Conservation (phyloP, 1,139 yeast species). For the Lodderomyces beijingensis region DNA sequence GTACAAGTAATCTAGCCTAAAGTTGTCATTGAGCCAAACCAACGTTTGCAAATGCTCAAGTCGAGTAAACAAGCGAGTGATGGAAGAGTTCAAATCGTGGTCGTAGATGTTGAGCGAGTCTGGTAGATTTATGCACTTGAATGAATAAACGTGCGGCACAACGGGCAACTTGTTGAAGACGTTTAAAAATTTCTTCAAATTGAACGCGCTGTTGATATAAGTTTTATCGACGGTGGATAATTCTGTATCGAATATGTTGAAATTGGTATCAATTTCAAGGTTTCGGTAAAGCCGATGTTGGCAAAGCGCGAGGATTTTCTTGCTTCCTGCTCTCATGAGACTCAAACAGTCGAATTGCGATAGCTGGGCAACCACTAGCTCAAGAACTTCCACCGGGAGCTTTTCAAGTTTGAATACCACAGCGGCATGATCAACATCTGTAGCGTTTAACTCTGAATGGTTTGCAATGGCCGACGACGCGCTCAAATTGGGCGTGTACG, state of each 20-base stretch:
- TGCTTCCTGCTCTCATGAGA: conserved; percentile 27
- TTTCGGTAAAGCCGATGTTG: conserved; percentile 33
- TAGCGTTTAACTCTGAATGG: background rate
- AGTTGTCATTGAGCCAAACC: conserved; percentile 32
- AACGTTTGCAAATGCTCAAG: conserved; percentile 21
- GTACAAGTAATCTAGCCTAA: conserved; percentile 24
- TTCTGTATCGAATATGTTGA: conserved; percentile 31
- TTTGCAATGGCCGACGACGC: too few species aligned
- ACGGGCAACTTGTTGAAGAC: conserved; percentile 11
- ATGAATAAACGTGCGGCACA: conserved; percentile 14
- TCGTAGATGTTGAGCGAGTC: conserved; percentile 34
- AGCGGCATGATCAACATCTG: conserved; percentile 1
- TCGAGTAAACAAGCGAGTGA: conserved; percentile 19
- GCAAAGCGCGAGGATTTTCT: conserved; percentile 24
- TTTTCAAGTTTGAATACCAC: conserved; percentile 14
- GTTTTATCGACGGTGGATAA: conserved; percentile 20
- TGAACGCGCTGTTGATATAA: conserved; percentile 33
- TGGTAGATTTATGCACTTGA: conserved; percentile 29
- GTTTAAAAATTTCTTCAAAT: conserved; percentile 27
- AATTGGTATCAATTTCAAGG: conserved; percentile 36
- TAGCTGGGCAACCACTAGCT: conserved; percentile 27
- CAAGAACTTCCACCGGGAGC: conserved; percentile 38
- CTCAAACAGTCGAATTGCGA: conserved; percentile 40
- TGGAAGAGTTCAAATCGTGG: conserved; percentile 17
- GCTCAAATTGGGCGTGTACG: too few species aligned